Conservation (phyloP, 2,329 filamentous ascomycete species). For the Juglanconis sp. region DNA sequence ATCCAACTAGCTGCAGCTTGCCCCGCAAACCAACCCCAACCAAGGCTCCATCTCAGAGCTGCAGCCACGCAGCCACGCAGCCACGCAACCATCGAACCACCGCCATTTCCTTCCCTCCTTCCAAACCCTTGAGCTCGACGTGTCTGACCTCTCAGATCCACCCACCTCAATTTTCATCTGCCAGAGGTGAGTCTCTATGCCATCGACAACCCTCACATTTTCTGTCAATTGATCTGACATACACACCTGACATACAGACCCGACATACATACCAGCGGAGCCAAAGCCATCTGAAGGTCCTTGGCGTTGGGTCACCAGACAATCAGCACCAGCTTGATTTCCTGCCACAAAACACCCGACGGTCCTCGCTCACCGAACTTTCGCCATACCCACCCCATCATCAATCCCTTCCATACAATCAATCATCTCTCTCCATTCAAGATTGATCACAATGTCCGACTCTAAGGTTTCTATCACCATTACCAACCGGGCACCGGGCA, state of each 20-base stretch:
- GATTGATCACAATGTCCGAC: slow-evolving; percentile 29
- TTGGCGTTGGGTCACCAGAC: neutral
- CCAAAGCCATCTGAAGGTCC: neutral
- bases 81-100: neutral
- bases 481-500: slow-evolving; percentile 57
- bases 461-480: slow-evolving; percentile 50
- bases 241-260: neutral
- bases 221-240: neutral
- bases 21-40: neutral
- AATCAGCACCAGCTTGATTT: neutral
- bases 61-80: neutral
- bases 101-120: neutral
- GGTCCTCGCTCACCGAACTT: neutral
- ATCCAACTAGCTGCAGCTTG: neutral
- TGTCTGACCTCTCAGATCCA: neutral
- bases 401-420: neutral
- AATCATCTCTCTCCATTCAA: neutral
- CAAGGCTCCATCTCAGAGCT: neutral
- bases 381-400: neutral
- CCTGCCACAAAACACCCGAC: neutral
- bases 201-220: neutral
- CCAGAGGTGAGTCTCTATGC: neutral
- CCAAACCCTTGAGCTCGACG: neutral
- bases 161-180: neutral
- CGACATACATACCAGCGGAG: too few species aligned